Base-by-base conservation (phyloP, 1,284 basidiomycete genomes). In the Marasmius sp. region DNA sequence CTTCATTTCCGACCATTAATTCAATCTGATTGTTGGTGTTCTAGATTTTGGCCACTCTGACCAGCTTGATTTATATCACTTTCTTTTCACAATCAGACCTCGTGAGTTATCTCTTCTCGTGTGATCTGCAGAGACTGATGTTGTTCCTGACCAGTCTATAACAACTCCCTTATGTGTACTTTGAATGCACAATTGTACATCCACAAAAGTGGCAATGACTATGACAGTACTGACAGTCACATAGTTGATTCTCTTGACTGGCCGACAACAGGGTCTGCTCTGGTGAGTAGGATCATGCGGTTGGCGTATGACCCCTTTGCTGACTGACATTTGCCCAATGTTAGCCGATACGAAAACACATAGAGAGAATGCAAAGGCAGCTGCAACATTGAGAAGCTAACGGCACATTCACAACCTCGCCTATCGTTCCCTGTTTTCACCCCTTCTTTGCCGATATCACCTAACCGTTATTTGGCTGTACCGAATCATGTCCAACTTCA, bases 51-150 rank as follows among this genome's bases (percentile, higher is more conserved):
- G 68, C 69, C 0, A 72, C 77, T 51, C 78, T 79, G 1, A 58
- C 67, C 34, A 74, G 80, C 0, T 75, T 82, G 65, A 71, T 83
- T 61, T 85, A 84, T 66, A 77, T 80, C 14, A 63, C 71, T 8
- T 85, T 84, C 70, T 85, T 81, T 83, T 81, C 65, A 75, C 75
- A 61, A 75, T 83, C 53, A 81, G 82, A n/a, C 77, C 82, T 36
- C 65, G 80, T 81, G 68, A 61, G 79, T 70, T 16, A n/a, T 36
- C 6, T 50, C 14, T 39, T 20, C 6, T 6, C n/a, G 37, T 10
- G n/a, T 14, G 56, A 20, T 37, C 14, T 36, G 27, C 37, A 12
- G 36, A 47, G 36, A 37, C 12, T 14, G 7, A 27, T 33, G 18
- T 14, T 61, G 49, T 43, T 38, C 12, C 48, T 2, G n/a, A 5